Conservation (phyloP, 78 protist species). For the Protostelium mycophagum region DNA sequence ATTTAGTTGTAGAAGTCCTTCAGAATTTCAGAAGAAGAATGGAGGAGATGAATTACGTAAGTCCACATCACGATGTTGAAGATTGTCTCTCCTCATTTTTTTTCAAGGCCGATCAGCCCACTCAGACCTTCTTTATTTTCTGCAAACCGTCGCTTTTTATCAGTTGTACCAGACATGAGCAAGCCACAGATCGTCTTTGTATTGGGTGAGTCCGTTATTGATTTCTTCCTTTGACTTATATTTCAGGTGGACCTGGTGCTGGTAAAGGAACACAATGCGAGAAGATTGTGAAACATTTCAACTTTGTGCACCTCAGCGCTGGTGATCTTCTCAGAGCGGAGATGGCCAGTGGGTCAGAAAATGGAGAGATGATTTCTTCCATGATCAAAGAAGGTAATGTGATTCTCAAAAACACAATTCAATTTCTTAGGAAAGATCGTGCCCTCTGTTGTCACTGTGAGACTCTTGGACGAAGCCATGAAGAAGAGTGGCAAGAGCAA, state of each 20-base stretch:
- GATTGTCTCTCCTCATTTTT: no score
- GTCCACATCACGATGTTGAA: no score
- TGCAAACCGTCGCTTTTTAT: background rate
- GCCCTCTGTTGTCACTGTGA: slow-evolving; percentile 76
- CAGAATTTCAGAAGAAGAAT: no score
- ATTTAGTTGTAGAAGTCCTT: no score
- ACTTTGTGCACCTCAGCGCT: slow-evolving; percentile 80
- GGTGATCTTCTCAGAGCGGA: slow-evolving; percentile 91
- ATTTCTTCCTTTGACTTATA: background rate
- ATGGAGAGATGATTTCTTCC: slow-evolving; percentile 61
- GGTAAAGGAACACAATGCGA: slow-evolving; percentile 84
- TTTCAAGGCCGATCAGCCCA: background rate
- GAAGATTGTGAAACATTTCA: slow-evolving; percentile 57
- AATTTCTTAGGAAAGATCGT: slow-evolving; percentile 36
- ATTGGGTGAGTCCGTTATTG: background rate
- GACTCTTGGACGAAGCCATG: slow-evolving; percentile 40
- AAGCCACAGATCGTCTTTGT: background rate
- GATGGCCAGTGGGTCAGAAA: slow-evolving; percentile 34
- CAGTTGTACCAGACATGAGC: background rate
- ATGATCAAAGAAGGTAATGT: slow-evolving; percentile 58
- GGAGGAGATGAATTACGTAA: no score
- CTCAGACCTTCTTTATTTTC: background rate
- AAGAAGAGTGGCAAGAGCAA: slow-evolving; percentile 8
- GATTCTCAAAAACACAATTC: background rate
- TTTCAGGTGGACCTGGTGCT: slow-evolving; percentile 61